These are phyloP conservation scores for Globisporangium polare DNA, from an alignment of 352 stramenopile genomes.

Conservation along the genomic window DNA sequence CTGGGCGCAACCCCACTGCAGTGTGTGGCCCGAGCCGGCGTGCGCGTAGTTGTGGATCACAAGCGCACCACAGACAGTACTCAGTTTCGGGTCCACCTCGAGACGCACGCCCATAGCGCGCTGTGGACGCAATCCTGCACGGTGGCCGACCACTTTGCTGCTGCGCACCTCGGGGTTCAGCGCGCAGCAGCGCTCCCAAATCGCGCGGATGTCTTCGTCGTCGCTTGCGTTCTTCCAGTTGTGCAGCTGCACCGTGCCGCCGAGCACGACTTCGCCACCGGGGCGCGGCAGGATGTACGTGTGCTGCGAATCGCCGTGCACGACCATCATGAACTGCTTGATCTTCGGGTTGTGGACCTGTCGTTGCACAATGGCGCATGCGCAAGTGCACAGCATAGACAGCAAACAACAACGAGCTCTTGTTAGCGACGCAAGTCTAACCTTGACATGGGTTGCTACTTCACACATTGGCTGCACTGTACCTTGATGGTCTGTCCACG, in stretches of 20 bases:
- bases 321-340: slow-evolving; percentile 41
- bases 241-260: slow-evolving; percentile 58
- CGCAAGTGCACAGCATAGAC: not conserved
- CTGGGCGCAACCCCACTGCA: slow-evolving; percentile 64
- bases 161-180: slow-evolving; percentile 39
- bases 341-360: slow-evolving; percentile 48
- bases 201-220: slow-evolving; percentile 33
- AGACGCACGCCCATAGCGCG: slow-evolving; percentile 40
- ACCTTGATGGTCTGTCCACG: slow-evolving; percentile 62
- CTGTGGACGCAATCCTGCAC: slow-evolving; percentile 43
- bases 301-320: slow-evolving; percentile 39
- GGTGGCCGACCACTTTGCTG: slow-evolving; percentile 33
- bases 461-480: not conserved
- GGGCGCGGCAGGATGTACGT: slow-evolving; percentile 71
- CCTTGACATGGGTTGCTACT: not conserved
- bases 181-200: slow-evolving; percentile 44
- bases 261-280: slow-evolving; percentile 53
- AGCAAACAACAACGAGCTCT: not conserved
- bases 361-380: not conserved
- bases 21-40: slow-evolving; percentile 57
- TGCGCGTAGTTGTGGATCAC: slow-evolving; percentile 78
- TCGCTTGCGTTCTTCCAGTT: slow-evolving; percentile 46
- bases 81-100: slow-evolving; percentile 29
- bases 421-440: not conserved
- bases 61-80: slow-evolving; percentile 28